Evolutionary conservation across 768 basidiomycete species (phyloP).

Genomic region (Kwoniella botswanensis): DNA sequence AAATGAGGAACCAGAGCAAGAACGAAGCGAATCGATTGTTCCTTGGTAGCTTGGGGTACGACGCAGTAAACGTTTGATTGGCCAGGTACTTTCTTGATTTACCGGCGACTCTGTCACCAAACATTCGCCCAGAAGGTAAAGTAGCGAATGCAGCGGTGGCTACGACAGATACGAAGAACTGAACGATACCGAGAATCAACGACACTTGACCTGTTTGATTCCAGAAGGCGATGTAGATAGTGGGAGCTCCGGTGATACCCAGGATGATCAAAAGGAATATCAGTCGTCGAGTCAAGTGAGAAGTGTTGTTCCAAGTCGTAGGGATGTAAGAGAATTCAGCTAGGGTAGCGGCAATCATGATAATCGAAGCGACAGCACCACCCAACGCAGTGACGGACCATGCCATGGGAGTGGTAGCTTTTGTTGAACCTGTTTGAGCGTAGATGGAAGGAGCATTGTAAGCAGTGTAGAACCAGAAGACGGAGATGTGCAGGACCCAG

Average conservation of each 20-base stretch:
- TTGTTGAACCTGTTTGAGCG: conserved; percentile 59
- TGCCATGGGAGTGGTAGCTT: conserved; percentile 74
- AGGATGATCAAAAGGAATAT: conserved; percentile 89
- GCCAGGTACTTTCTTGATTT: conserved; percentile 97
- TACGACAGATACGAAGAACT: conserved; percentile 89
- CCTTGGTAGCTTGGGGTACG: conserved; percentile 74
- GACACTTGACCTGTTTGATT: conserved; percentile 71
- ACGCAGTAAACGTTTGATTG: conserved; percentile 96
- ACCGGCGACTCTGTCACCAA: conserved; percentile 94
- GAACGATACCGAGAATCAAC: conserved; percentile 91
- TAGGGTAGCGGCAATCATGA: conserved; percentile 94
- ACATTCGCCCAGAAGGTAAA: conserved; percentile 97
- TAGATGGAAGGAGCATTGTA: conserved; percentile 92
- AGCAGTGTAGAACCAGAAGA: conserved; percentile 96
- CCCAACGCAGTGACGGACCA: conserved; percentile 96
- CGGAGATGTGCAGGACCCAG: conserved; percentile 94
- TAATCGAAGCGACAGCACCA: conserved; percentile 90
- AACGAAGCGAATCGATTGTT: conserved; percentile 77
- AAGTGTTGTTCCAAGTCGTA: conserved; percentile 97
- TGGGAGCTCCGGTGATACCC: conserved; percentile 87
- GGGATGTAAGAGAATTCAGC: conserved; percentile 98
- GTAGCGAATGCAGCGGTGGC: conserved; percentile 85
- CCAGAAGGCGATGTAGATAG: conserved; percentile 89
- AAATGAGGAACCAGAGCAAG: conserved; percentile 86
- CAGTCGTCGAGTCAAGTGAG: conserved; percentile 88